Evolutionary conservation across 169 alveolate genomes (phyloP).

Genomic region (Plasmodium gaboni): DNA sequence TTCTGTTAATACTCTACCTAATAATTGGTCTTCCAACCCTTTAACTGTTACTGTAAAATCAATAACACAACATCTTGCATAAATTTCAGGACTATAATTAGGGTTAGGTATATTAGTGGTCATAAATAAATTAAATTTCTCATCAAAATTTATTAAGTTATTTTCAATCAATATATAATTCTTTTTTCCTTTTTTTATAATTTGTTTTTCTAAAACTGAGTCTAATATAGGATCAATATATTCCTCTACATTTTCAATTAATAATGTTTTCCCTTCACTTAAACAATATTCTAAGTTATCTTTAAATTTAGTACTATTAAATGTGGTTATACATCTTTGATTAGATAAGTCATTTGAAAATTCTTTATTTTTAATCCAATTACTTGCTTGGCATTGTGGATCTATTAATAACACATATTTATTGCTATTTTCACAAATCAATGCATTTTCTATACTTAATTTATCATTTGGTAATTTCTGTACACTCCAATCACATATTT

Average conservation of each 20-base stretch:
- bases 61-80: constrained; percentile 96
- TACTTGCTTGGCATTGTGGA: constrained; percentile 89
- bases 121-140: constrained; percentile 95
- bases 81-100: constrained; percentile 96
- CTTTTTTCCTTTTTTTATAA: constrained; percentile 91
- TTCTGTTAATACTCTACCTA: constrained; percentile 95
- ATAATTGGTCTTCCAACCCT: constrained; percentile 96
- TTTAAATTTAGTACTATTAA: constrained; percentile 90
- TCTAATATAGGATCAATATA: constrained; percentile 96
- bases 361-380: constrained; percentile 86
- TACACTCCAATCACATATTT: constrained; percentile 81
- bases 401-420: constrained; percentile 88
- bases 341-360: constrained; percentile 83
- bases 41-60: constrained; percentile 97
- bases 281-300: constrained; percentile 94
- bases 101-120: constrained; percentile 97
- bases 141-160: constrained; percentile 93
- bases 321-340: constrained; percentile 91
- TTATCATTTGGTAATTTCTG: constrained; percentile 87
- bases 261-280: constrained; percentile 93
- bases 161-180: constrained; percentile 93
- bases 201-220: constrained; percentile 95
- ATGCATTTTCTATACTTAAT: constrained; percentile 87
- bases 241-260: constrained; percentile 96
- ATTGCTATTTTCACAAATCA: constrained; percentile 83